phyloP scores from a whole-genome alignment of 495 filamentous ascomycete species.

The Aspergillus saccharolyticus region DNA sequence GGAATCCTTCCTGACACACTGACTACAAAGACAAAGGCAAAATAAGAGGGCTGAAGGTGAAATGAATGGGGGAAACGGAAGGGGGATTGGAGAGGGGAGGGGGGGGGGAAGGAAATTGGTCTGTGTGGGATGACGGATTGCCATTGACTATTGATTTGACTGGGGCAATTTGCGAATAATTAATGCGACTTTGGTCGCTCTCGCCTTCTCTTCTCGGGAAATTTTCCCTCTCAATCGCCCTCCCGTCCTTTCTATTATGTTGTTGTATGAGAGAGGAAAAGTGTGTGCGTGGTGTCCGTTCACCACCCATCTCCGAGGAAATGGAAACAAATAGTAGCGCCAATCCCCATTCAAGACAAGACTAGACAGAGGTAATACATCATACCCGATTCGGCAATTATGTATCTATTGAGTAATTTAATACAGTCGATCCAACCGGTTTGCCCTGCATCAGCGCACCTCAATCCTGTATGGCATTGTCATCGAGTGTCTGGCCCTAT shows the following conservation, averaged over 20 bases:
- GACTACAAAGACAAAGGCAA: not conserved
- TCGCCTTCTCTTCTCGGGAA: not conserved
- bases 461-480: not conserved
- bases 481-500: not conserved
- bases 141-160: slow-evolving; percentile 1
- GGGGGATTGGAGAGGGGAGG: not conserved
- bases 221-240: not conserved
- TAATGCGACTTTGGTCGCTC: slow-evolving; percentile 3
- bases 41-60: not conserved
- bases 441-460: not conserved
- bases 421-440: not conserved
- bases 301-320: not conserved
- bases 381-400: not conserved
- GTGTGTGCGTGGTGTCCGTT: not conserved
- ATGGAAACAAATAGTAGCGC: not conserved
- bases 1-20: not conserved
- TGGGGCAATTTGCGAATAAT: slow-evolving; percentile 6
- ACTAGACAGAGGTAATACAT: not conserved
- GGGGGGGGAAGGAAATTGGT: not conserved
- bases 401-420: not conserved
- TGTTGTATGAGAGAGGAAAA: too few relatives aligned
- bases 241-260: not conserved
- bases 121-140: not conserved
- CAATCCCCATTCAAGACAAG: not conserved
- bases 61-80: not conserved